Conservation (phyloP, 2,329 filamentous ascomycete genomes). For the Tolypocladium cylindrosporum region DNA sequence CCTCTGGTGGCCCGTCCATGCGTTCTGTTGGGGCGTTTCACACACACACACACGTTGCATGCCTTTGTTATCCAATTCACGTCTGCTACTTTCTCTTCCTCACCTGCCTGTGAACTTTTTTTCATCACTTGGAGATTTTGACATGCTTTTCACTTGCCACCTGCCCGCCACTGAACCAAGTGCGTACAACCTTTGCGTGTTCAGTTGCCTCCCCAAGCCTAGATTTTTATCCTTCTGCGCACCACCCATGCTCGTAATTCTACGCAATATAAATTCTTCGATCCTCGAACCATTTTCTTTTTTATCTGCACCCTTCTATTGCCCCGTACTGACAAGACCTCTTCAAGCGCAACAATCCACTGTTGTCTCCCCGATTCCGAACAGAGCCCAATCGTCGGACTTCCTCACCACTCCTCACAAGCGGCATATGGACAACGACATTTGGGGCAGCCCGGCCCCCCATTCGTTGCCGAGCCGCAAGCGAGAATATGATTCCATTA, state of each 20-base stretch:
- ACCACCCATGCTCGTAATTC: neutral
- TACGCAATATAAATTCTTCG: neutral
- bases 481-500: conserved; percentile 13
- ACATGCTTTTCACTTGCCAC: neutral
- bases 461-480: conserved; percentile 19
- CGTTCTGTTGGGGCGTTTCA: neutral
- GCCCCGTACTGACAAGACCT: neutral
- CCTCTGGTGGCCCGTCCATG: neutral
- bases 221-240: neutral
- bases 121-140: neutral
- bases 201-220: neutral
- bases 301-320: too few species aligned
- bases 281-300: neutral
- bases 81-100: neutral
- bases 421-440: neutral
- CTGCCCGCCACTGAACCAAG: neutral
- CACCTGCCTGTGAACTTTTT: neutral
- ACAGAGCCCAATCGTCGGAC: neutral
- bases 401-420: conserved; percentile 12
- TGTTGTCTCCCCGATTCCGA: neutral
- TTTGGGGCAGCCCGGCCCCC: conserved; percentile 7
- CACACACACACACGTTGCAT: neutral
- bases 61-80: neutral
- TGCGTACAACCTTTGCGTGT: neutral
- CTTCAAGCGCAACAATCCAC: neutral